phyloP scores from a whole-genome alignment of 73 alveolate species.

The Diophrys sp. region DNA sequence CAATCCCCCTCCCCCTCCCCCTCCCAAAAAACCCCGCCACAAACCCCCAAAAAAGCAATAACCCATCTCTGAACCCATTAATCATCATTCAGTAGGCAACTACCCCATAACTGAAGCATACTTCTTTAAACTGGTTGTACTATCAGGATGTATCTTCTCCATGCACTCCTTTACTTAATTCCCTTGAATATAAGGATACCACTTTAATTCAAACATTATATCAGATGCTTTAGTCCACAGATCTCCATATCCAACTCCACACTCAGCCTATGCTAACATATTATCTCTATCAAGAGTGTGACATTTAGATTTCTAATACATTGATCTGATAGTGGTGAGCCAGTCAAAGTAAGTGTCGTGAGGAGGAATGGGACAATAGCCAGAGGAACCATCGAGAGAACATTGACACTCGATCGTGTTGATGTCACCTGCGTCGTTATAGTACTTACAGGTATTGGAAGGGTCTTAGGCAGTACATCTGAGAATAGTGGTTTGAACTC shows the following conservation, averaged over 20 bases:
- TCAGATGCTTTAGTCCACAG: not conserved
- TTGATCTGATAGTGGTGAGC: not conserved
- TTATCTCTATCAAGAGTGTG: not conserved
- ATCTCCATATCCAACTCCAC: not conserved
- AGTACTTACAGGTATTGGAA: conserved; percentile 10
- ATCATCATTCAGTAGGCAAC: not conserved
- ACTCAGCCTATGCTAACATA: not conserved
- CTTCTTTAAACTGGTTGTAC: not conserved
- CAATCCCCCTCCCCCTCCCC: no score
- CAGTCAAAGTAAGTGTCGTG: not conserved
- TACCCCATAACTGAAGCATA: not conserved
- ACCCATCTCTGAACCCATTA: no score
- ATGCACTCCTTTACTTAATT: not conserved
- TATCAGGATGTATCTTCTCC: not conserved
- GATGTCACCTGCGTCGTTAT: not conserved
- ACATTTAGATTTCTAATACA: not conserved
- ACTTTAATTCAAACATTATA: not conserved
- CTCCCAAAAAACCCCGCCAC: no score
- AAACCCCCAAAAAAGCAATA: no score
- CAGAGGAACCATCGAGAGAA: conserved; percentile 22
- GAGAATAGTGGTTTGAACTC: conserved; percentile 8
- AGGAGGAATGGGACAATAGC: conserved; percentile 24
- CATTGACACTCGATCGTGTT: conserved; percentile 4
- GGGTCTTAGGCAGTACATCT: conserved; percentile 20
- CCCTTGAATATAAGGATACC: conserved; percentile 1